These are phyloP conservation scores for Amylocarpus encephaloides DNA, from an alignment of 2,329 filamentous ascomycete genomes.

Conservation along the genomic window DNA sequence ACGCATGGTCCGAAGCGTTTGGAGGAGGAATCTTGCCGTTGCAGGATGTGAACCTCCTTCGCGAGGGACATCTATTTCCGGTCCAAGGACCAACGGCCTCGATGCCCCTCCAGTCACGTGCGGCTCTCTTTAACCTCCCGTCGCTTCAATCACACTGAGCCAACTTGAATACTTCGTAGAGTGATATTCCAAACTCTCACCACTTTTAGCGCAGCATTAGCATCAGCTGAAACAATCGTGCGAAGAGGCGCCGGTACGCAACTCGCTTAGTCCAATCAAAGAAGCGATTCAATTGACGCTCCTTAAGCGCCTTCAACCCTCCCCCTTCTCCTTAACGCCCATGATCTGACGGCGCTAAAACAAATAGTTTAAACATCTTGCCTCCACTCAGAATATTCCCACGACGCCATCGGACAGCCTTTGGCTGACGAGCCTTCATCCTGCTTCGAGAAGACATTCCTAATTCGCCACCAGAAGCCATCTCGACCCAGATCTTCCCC, in stretches of 20 bases:
- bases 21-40: not conserved
- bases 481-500: slow-evolving; percentile 10
- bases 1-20: not conserved
- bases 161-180: no score
- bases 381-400: slow-evolving; percentile 16
- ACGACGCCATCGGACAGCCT: slow-evolving; percentile 16
- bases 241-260: not conserved
- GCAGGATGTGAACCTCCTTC: not conserved
- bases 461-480: slow-evolving; percentile 1
- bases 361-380: slow-evolving; percentile 5
- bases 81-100: no score
- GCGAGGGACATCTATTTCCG: no score
- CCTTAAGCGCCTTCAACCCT: slow-evolving; percentile 19
- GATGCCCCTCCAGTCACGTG: no score
- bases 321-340: slow-evolving; percentile 16
- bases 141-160: no score
- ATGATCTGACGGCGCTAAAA: slow-evolving; percentile 6
- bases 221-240: not conserved
- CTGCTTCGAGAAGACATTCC: not conserved
- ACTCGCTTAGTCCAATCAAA: no score
- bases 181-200: no score
- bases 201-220: no score
- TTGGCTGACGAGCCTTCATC: slow-evolving; percentile 14
- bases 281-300: slow-evolving; percentile 11
- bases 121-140: no score